Base-by-base conservation (phyloP, 2,329 filamentous ascomycete species). In the Didymella segeticola region DNA sequence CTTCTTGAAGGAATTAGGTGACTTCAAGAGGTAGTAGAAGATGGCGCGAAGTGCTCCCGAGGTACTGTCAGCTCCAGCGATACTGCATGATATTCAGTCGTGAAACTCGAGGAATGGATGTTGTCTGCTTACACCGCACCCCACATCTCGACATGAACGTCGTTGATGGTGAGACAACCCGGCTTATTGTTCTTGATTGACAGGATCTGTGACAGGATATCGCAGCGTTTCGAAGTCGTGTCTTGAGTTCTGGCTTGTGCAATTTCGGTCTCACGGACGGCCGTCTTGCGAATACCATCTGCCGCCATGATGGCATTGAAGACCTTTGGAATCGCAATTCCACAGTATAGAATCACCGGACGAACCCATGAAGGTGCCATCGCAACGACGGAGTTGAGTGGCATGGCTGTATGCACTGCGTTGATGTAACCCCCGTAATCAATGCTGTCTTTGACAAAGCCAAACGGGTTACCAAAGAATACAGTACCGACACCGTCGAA, bases 11-110 rank as follows among this genome's bases (percentile, higher is more conserved):
- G 51, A 52, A 7, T 49, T 36, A 1, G 71, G 71, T 45, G 74
- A 60, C 43, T 70, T 73, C 31, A 78, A 66, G 3, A 75, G 60
- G 52, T 75, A 67, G 57, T 77, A 80, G 17, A 79, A 63, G n/a
- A 76, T 61, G 7, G 67, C 59, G 4, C 69, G 64, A 10, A 77
- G 55, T 6, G 63, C 56, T 10, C 73, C 68, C 7, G 70, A 69
- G 0, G 73, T 77, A 4, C 74, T 77, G 26, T 75, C 73, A 10
- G 66, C 55, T 12, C 75, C 74, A 3, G 72, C 74, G 39, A 72
- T 70, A 26, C 70, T 58, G 50, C 8, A 5, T 10, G 2, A 14
- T n/a, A 38, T 65, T 42, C 11, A 14, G 36, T 8, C n/a, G 27
- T 11, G 10, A 4, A 36, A 7, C 4, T 5, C 5, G n/a, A n/a